Percentiles rank a stretch among this genome's conserved stretches.
phyloP scores from a whole-genome alignment of 1,139 yeast species.

The Taiozyma sp. region DNA sequence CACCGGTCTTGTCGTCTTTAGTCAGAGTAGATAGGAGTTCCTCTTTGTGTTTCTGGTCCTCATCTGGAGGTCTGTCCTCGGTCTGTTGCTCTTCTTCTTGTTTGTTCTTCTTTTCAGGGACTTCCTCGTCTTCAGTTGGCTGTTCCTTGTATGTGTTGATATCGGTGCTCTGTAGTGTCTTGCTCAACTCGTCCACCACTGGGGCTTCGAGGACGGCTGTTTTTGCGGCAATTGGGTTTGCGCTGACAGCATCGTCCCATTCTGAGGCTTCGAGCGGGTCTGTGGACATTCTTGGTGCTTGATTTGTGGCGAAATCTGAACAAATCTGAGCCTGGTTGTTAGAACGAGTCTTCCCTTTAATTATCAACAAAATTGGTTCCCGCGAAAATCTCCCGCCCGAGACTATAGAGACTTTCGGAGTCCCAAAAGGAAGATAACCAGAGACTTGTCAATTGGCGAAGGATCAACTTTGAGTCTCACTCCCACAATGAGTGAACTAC shows the following conservation, averaged over 20 bases:
- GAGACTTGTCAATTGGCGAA: background rate
- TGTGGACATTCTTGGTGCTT: constrained; percentile 13
- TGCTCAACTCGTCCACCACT: background rate
- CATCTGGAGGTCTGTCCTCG: constrained; percentile 9
- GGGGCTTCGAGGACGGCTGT: background rate
- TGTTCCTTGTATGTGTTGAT: constrained; percentile 2
- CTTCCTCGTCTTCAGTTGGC: constrained; percentile 18
- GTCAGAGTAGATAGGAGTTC: constrained; percentile 28
- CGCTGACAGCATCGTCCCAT: constrained; percentile 24
- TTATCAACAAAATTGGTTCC: background rate
- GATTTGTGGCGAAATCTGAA: background rate
- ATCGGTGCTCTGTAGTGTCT: background rate
- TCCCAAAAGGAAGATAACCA: too few relatives aligned
- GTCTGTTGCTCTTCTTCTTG: constrained; percentile 3
- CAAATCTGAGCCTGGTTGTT: too few relatives aligned
- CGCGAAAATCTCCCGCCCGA: background rate
- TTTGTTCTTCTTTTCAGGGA: constrained; percentile 9
- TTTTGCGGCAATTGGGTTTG: constrained; percentile 9
- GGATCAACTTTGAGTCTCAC: background rate
- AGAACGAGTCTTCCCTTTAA: background rate
- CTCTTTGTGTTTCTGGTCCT: constrained; percentile 13
- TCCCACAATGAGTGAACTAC: background rate
- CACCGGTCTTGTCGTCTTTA: constrained; percentile 11
- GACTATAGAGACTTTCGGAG: background rate
- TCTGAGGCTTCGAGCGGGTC: constrained; percentile 21